Percentiles rank a stretch among this genome's conserved stretches.
Evolutionary conservation across 768 basidiomycete species (phyloP).

Genomic region (Podaxis sp.): DNA sequence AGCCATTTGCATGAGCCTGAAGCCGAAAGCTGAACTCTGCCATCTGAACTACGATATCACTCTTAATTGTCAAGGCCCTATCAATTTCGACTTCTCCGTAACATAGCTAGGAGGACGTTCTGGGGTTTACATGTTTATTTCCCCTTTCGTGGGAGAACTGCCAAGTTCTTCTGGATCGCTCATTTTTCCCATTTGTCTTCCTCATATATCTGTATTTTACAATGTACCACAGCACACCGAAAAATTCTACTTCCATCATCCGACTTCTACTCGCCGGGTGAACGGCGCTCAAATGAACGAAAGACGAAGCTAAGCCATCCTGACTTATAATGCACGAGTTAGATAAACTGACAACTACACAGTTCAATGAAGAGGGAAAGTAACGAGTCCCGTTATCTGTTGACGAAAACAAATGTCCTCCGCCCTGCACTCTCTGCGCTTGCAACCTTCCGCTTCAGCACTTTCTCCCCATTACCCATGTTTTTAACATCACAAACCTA

Average conservation of each 20-base stretch:
- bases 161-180: not conserved
- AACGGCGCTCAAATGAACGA: not conserved
- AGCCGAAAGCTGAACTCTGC: slow-evolving; percentile 8
- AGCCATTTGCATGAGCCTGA: slow-evolving; percentile 36
- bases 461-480: not conserved
- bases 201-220: slow-evolving; percentile 10
- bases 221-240: slow-evolving; percentile 6
- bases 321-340: not conserved
- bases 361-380: not conserved
- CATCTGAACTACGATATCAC: not conserved
- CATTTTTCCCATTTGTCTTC: not conserved
- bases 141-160: not conserved
- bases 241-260: not conserved
- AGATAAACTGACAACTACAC: not conserved
- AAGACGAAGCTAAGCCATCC: slow-evolving; percentile 5
- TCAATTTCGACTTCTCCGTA: not conserved
- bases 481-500: not conserved
- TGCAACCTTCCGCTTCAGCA: not conserved
- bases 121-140: not conserved
- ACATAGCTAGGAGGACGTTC: not conserved
- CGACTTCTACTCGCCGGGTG: no score
- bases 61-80: not conserved
- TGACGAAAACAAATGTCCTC: not conserved
- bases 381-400: not conserved
- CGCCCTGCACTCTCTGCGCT: not conserved